A percentile compares a stretch with the other conserved stretches of the same genome.
These are phyloP conservation scores for Flammula alnicola DNA, from an alignment of 1,284 basidiomycete species.

Conservation along the genomic window DNA sequence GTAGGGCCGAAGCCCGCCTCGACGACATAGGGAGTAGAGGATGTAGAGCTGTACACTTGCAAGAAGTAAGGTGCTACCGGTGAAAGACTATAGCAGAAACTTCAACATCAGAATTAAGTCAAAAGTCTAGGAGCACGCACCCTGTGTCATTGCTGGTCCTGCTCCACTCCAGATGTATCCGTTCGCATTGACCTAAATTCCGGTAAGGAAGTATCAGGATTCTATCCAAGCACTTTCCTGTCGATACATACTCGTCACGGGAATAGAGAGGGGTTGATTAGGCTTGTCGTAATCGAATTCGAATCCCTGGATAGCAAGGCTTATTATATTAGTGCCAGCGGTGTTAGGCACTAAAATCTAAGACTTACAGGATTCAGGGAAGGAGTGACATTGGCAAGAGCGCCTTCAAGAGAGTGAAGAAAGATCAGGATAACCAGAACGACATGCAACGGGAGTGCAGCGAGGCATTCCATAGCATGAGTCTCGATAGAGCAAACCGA, in stretches of 20 bases:
- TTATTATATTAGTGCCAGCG: background rate
- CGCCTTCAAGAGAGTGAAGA: constrained; percentile 18
- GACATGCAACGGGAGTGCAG: constrained; percentile 11
- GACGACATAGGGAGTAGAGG: constrained; percentile 19
- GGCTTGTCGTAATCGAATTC: constrained; percentile 21
- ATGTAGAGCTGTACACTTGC: constrained; percentile 24
- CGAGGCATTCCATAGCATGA: constrained; percentile 19
- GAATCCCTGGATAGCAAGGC: constrained; percentile 19
- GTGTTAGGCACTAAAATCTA: background rate
- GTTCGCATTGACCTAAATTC: constrained; percentile 20
- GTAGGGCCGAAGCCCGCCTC: constrained; percentile 23
- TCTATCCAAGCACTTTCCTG: background rate
- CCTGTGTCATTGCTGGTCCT: constrained; percentile 21
- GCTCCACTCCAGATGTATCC: constrained; percentile 22
- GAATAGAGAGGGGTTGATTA: constrained; percentile 16
- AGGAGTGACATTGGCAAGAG: constrained; percentile 18
- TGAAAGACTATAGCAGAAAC: constrained; percentile 12
- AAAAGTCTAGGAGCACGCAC: constrained; percentile 13
- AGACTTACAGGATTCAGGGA: constrained; percentile 23
- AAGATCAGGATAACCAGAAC: constrained; percentile 13
- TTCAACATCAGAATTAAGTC: background rate
- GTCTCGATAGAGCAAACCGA: constrained; percentile 14
- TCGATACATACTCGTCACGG: constrained; percentile 19
- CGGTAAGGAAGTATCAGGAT: background rate
- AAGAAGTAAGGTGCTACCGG: constrained; percentile 27